Conservation (phyloP, 495 filamentous ascomycete genomes). For the Penicillium canescens region DNA sequence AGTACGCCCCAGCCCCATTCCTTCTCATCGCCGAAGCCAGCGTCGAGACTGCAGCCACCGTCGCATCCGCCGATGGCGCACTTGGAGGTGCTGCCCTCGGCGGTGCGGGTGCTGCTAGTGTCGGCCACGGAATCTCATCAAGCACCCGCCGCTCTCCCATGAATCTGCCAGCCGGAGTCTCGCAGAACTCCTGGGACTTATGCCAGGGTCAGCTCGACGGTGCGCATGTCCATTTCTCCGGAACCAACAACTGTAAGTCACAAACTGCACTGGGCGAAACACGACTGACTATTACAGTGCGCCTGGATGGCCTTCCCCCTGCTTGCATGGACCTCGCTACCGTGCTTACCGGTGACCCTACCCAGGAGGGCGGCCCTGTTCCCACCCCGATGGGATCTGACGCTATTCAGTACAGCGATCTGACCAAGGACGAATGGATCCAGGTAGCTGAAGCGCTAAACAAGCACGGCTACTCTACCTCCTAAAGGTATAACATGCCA, state of each 20-base stretch:
- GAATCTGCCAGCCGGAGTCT: conserved; percentile 1
- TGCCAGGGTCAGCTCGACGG: neutral
- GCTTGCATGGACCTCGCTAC: conserved; percentile 5
- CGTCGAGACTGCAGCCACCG: neutral
- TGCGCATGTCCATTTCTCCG: neutral
- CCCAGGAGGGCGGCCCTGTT: conserved; percentile 1
- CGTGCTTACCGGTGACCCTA: conserved; percentile 1
- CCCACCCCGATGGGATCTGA: conserved; percentile 2
- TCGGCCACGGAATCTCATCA: neutral
- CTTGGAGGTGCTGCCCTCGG: neutral
- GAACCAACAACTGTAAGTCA: neutral
- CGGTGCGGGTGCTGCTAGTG: neutral
- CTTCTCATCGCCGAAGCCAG: neutral
- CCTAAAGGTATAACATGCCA: too few species aligned
- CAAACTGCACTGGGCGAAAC: neutral
- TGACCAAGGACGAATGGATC: too few species aligned
- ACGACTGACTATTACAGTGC: neutral
- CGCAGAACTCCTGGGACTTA: neutral
- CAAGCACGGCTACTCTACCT: too few species aligned
- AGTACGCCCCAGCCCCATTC: neutral
- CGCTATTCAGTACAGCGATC: neutral
- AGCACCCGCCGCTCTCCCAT: neutral
- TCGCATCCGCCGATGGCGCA: neutral
- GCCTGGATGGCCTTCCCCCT: neutral
- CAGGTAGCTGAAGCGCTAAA: too few species aligned